These are phyloP conservation scores for Clarkia xantiana DNA, from an alignment of 345 rosid species.

Conservation along the genomic window DNA sequence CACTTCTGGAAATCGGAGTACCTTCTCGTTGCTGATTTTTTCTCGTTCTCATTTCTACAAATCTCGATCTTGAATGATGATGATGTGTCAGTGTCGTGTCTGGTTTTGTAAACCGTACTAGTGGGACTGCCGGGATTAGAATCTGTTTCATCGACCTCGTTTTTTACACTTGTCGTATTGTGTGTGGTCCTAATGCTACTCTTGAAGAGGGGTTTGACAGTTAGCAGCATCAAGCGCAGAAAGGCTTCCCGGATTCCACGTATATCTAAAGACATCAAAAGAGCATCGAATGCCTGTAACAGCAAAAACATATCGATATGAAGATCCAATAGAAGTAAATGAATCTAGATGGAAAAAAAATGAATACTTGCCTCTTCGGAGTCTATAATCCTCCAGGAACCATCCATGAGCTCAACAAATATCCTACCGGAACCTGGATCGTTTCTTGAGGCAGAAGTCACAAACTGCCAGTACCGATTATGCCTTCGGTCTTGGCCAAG, in stretches of 20 bases:
- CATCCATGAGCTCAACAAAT: slow-evolving; percentile 72
- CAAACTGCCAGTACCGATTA: slow-evolving; percentile 94
- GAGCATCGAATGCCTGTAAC: slow-evolving; percentile 71
- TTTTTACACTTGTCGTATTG: slow-evolving; percentile 21
- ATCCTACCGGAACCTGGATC: slow-evolving; percentile 90
- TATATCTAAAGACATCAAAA: slow-evolving; percentile 61
- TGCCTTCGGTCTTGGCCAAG: slow-evolving; percentile 95
- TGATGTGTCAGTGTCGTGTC: slow-evolving; percentile 34
- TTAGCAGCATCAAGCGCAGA: slow-evolving; percentile 76
- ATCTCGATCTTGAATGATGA: slow-evolving; percentile 61
- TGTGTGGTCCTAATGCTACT: slow-evolving; percentile 29
- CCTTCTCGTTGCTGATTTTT: slow-evolving; percentile 45
- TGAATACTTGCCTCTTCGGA: slow-evolving; percentile 52
- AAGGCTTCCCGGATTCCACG: slow-evolving; percentile 96
- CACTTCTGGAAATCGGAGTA: slow-evolving; percentile 69
- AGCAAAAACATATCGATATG: too few relatives aligned
- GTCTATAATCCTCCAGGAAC: slow-evolving; percentile 83
- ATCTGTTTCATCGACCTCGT: slow-evolving; percentile 28
- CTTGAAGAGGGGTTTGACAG: slow-evolving; percentile 68
- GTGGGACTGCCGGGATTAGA: slow-evolving; percentile 40
- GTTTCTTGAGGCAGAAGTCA: slow-evolving; percentile 68
- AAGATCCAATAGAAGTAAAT: too few relatives aligned
- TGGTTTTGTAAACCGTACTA: slow-evolving; percentile 44
- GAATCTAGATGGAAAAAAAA: too few relatives aligned
- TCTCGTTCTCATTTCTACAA: slow-evolving; percentile 59